Conservation (phyloP, 176 grass and related monocot genomes). For the Musa schizocarpa region DNA sequence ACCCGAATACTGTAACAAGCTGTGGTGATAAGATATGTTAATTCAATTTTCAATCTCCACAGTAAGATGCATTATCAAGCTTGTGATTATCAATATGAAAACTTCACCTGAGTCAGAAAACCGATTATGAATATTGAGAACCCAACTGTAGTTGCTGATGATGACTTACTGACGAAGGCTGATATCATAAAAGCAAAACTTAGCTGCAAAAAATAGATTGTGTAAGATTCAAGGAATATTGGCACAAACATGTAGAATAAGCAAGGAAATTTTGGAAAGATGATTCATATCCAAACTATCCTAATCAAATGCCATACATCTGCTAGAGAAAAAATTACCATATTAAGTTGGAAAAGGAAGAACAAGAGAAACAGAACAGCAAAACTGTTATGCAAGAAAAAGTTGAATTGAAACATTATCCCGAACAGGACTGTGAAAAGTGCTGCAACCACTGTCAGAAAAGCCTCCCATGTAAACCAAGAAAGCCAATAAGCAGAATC, state of each 20-base stretch:
- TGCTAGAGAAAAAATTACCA: slow-evolving; percentile 34
- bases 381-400: slow-evolving; percentile 81
- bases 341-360: slow-evolving; percentile 95
- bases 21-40: slow-evolving; percentile 23
- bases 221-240: not conserved
- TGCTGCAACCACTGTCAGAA: slow-evolving; percentile 63
- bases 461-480: slow-evolving; percentile 86
- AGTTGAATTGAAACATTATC: slow-evolving; percentile 97
- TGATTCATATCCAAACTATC: not conserved
- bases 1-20: slow-evolving; percentile 91
- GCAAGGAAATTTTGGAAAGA: not conserved
- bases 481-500: slow-evolving; percentile 95
- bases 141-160: slow-evolving; percentile 89
- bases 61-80: not conserved
- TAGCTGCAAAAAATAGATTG: slow-evolving; percentile 40
- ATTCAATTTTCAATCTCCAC: not conserved
- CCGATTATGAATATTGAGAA: slow-evolving; percentile 96
- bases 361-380: slow-evolving; percentile 68
- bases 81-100: slow-evolving; percentile 6
- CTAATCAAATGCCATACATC: not conserved
- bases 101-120: slow-evolving; percentile 86
- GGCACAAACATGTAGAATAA: not conserved
- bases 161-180: slow-evolving; percentile 70
- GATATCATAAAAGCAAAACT: slow-evolving; percentile 96
- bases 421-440: slow-evolving; percentile 91